A percentile compares a stretch with the other conserved stretches of the same genome.
These are phyloP conservation scores for Niveomyces coronatus DNA, from an alignment of 2,329 filamentous ascomycete species.

Conservation along the genomic window DNA sequence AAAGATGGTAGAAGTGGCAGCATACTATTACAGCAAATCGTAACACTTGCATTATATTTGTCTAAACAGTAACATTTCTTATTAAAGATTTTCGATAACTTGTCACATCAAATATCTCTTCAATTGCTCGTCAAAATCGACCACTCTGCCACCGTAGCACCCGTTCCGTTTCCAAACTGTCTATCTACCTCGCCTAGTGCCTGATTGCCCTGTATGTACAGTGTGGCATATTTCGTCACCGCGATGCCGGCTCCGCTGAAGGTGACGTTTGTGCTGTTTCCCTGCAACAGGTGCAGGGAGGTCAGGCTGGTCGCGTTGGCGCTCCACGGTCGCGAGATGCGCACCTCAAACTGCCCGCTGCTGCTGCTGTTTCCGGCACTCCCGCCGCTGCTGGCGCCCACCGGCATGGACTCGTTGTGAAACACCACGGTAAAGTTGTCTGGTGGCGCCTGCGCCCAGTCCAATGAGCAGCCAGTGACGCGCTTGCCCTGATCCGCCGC, in stretches of 20 bases:
- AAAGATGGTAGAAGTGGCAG: no score
- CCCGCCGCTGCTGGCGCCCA: not conserved
- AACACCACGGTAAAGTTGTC: slow-evolving; percentile 15
- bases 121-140: slow-evolving; percentile 8
- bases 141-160: slow-evolving; percentile 15
- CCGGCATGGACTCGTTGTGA: slow-evolving; percentile 10
- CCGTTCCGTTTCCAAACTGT: slow-evolving; percentile 11
- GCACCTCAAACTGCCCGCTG: slow-evolving; percentile 6
- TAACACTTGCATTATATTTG: no score
- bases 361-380: not conserved
- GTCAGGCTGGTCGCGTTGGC: slow-evolving; percentile 4
- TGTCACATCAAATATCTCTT: not conserved
- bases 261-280: slow-evolving; percentile 14
- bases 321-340: slow-evolving; percentile 11
- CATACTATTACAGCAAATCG: no score
- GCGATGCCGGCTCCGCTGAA: slow-evolving; percentile 9
- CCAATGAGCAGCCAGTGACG: slow-evolving; percentile 13
- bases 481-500: slow-evolving; percentile 8
- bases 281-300: slow-evolving; percentile 11
- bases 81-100: not conserved
- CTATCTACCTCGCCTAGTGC: slow-evolving; percentile 9
- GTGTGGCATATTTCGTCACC: slow-evolving; percentile 12
- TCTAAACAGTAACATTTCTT: not conserved
- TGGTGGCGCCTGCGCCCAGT: slow-evolving; percentile 15
- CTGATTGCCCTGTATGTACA: slow-evolving; percentile 14